Evolutionary conservation across 768 basidiomycete genomes (phyloP).

Genomic region (Trametes elegans): DNA sequence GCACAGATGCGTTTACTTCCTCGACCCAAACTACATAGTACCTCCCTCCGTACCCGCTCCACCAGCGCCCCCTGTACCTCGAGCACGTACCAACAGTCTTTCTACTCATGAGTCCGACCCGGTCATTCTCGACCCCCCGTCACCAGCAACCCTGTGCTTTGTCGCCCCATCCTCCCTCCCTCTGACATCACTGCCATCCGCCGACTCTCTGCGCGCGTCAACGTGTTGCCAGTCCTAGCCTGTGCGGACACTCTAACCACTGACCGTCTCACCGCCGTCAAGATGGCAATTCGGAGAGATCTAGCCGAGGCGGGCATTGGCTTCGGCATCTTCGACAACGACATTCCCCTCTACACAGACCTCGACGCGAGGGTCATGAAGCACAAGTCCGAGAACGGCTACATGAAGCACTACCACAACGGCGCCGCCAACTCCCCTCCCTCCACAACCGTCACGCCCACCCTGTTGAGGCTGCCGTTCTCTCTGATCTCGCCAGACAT

Average conservation of each 20-base stretch:
- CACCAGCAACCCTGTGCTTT: slow-evolving; percentile 66
- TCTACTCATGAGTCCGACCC: slow-evolving; percentile 71
- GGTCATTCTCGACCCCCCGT: slow-evolving; percentile 81
- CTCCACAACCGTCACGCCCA: slow-evolving; percentile 59
- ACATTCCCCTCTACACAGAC: slow-evolving; percentile 42
- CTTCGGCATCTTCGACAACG: slow-evolving; percentile 86
- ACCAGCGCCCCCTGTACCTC: slow-evolving; percentile 64
- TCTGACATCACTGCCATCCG: slow-evolving; percentile 77
- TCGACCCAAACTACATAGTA: slow-evolving; percentile 80
- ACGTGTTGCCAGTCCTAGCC: slow-evolving; percentile 84
- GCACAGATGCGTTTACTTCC: slow-evolving; percentile 78
- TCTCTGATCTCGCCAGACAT: slow-evolving; percentile 81
- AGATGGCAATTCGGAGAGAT: slow-evolving; percentile 76
- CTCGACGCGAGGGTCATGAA: slow-evolving; percentile 23
- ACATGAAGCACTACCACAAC: slow-evolving; percentile 52
- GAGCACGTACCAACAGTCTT: slow-evolving; percentile 68
- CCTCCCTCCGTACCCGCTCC: slow-evolving; percentile 67
- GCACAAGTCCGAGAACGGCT: slow-evolving; percentile 35
- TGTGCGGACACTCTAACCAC: slow-evolving; percentile 79
- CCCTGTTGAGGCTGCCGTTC: slow-evolving; percentile 72
- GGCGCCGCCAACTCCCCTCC: slow-evolving; percentile 62
- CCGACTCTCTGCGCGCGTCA: slow-evolving; percentile 76
- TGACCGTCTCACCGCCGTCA: slow-evolving; percentile 77
- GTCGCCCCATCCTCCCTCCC: slow-evolving; percentile 63
- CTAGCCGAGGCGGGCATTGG: slow-evolving; percentile 84